phyloP scores from a whole-genome alignment of 1,284 basidiomycete genomes.

The Ceratobasidium sp. region DNA sequence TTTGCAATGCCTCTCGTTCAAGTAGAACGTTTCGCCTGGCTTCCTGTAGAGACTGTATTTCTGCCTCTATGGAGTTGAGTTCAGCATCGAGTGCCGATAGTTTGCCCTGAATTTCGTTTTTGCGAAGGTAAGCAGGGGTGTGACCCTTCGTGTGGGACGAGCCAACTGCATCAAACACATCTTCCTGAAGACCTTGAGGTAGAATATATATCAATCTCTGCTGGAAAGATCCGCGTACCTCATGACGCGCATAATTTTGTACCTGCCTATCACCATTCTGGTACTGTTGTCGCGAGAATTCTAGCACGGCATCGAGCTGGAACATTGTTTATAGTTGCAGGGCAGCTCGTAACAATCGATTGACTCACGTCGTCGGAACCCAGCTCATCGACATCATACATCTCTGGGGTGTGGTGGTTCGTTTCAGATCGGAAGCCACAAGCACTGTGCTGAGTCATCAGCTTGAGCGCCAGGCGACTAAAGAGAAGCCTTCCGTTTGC shows the following conservation, averaged over 20 bases:
- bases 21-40: conserved; percentile 47
- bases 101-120: conserved; percentile 49
- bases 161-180: not conserved
- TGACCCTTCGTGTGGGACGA: not conserved
- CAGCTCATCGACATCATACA: conserved; percentile 33
- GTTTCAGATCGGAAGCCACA: not conserved
- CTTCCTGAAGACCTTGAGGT: not conserved
- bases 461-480: not conserved
- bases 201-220: too few species aligned
- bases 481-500: too few species aligned
- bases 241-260: not conserved
- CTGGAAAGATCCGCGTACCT: not conserved
- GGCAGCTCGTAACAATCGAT: not conserved
- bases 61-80: conserved; percentile 54
- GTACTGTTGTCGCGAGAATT: conserved; percentile 25
- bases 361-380: conserved; percentile 40
- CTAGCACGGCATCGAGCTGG: conserved; percentile 36
- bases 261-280: conserved; percentile 1
- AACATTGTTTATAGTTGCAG: not conserved
- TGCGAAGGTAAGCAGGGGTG: conserved; percentile 35
- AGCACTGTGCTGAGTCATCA: not conserved
- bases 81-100: conserved; percentile 55
- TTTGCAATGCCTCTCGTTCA: conserved; percentile 50
- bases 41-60: conserved; percentile 52
- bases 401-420: not conserved